Evolutionary conservation across 129 eudicot species (phyloP).

Genomic region (Artemisia argyi): DNA sequence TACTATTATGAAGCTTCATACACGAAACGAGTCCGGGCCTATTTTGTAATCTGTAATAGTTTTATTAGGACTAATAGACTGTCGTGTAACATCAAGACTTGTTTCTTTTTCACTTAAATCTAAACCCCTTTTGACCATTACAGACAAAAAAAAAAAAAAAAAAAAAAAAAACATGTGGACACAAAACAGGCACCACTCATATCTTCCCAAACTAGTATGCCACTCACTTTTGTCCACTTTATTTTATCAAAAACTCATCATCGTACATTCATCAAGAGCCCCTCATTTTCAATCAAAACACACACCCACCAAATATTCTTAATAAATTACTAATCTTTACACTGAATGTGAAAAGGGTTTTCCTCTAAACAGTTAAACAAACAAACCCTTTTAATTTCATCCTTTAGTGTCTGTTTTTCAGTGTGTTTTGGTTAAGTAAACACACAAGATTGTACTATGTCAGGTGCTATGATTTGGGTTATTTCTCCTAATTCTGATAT

Average conservation of each 20-base stretch:
- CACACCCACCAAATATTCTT: neutral
- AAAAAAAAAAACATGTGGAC: constrained; percentile 29
- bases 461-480: constrained; percentile 72
- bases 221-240: constrained; percentile 3
- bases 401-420: constrained; percentile 16
- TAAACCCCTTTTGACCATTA: too few species aligned
- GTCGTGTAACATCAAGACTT: too few species aligned
- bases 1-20: too few species aligned
- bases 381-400: neutral
- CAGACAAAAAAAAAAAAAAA: too few species aligned
- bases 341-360: constrained; percentile 36
- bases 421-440: neutral
- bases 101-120: too few species aligned
- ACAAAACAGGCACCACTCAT: constrained; percentile 43
- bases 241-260: neutral
- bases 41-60: too few species aligned
- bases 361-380: constrained; percentile 14
- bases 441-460: constrained; percentile 40
- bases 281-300: constrained; percentile 21
- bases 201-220: constrained; percentile 23
- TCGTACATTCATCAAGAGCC: constrained; percentile 8
- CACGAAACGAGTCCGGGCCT: too few species aligned
- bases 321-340: constrained; percentile 13
- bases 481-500: constrained; percentile 69
- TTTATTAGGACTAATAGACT: too few species aligned